Evolutionary conservation across 116 monocot genomes (phyloP).

Genomic region (Posidonia oceanica): DNA sequence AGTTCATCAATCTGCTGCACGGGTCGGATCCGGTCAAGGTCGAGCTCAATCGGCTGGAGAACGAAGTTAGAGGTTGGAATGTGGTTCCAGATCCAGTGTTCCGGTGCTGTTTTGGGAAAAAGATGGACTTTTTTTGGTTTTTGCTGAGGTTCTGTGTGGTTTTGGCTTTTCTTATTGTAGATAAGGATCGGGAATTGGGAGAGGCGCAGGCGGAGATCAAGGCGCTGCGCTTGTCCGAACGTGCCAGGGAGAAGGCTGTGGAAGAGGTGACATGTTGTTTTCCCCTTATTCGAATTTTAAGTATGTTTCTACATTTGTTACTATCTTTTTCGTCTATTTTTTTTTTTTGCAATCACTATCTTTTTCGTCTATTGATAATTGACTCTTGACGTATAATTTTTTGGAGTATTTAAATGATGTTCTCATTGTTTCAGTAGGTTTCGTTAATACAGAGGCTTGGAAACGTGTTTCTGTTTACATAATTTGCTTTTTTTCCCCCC

Average conservation of each 20-base stretch:
- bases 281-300: too few species aligned
- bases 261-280: slow-evolving; percentile 57
- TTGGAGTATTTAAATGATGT: too few species aligned
- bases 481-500: not conserved
- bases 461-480: too few species aligned
- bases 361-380: not conserved
- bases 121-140: not conserved
- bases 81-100: slow-evolving; percentile 4
- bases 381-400: too few species aligned
- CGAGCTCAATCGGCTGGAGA: slow-evolving; percentile 87
- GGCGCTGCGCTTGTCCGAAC: slow-evolving; percentile 67
- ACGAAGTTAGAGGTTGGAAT: slow-evolving; percentile 63
- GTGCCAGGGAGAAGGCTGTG: slow-evolving; percentile 77
- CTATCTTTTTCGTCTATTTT: not conserved
- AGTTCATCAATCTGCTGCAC: slow-evolving; percentile 71
- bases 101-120: not conserved
- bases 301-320: not conserved
- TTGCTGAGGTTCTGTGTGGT: not conserved
- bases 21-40: slow-evolving; percentile 86
- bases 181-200: slow-evolving; percentile 75
- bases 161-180: slow-evolving; percentile 16
- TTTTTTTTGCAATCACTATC: too few species aligned
- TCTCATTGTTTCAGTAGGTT: too few species aligned
- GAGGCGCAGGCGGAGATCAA: slow-evolving; percentile 88
- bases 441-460: too few species aligned